phyloP scores from a whole-genome alignment of 208 protist genomes.

The Trypanosoma rangeli region DNA sequence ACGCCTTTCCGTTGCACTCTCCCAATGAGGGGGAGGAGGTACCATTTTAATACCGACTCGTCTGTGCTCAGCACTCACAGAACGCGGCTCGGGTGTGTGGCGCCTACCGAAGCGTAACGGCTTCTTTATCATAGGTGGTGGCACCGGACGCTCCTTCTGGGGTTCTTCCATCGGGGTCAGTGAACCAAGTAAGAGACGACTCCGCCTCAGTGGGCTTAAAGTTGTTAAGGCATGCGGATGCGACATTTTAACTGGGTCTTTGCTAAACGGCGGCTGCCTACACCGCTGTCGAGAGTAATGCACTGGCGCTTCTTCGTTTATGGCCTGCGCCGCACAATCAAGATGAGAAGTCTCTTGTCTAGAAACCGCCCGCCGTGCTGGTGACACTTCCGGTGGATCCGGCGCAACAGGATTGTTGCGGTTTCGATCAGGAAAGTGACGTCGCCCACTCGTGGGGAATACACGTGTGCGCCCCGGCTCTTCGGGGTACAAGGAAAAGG shows the following conservation, averaged over 20 bases:
- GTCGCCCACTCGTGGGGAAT: conserved; percentile 28
- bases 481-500: conserved; percentile 48
- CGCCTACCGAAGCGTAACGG: conserved; percentile 42
- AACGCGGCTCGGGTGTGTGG: conserved; percentile 46
- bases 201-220: conserved; percentile 21
- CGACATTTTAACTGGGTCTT: neutral
- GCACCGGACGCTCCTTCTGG: conserved; percentile 34
- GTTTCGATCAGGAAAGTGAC: conserved; percentile 29
- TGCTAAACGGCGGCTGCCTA: conserved; percentile 20
- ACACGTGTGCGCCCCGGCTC: conserved; percentile 15
- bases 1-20: conserved; percentile 44
- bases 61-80: conserved; percentile 34
- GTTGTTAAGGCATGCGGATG: conserved; percentile 2
- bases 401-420: conserved; percentile 2
- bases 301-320: neutral
- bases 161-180: conserved; percentile 54
- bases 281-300: conserved; percentile 13
- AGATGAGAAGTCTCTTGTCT: conserved; percentile 8
- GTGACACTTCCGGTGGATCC: neutral
- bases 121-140: conserved; percentile 53
- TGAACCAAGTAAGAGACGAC: conserved; percentile 48
- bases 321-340: conserved; percentile 1
- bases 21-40: conserved; percentile 55
- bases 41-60: conserved; percentile 62
- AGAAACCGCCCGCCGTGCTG: conserved; percentile 2